Evolutionary conservation across 345 rosid genomes (phyloP).

Genomic region (Bruguiera parviflora): DNA sequence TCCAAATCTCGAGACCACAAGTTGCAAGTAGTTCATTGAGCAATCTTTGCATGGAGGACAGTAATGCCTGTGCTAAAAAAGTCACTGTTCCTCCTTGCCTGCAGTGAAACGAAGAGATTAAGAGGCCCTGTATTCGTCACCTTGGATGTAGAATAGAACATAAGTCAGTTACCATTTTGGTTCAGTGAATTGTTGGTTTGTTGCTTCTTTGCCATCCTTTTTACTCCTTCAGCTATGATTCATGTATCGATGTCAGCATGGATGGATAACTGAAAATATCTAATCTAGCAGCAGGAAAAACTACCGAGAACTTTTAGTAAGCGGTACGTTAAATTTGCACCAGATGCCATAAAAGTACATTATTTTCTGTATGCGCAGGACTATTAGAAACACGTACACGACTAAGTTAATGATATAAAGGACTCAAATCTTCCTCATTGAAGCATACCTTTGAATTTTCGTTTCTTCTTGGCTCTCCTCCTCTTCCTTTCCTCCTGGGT

Average conservation of each 20-base stretch:
- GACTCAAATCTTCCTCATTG: neutral
- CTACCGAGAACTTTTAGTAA: neutral
- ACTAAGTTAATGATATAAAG: neutral
- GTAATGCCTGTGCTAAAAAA: neutral
- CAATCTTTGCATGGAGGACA: neutral
- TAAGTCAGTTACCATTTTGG: slow-evolving; percentile 16
- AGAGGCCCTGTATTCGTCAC: neutral
- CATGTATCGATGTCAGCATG: slow-evolving; percentile 14
- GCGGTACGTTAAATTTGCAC: neutral
- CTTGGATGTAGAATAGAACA: slow-evolving; percentile 5
- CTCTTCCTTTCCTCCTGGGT: slow-evolving; percentile 84
- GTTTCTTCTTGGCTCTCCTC: slow-evolving; percentile 97
- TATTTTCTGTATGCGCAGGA: neutral
- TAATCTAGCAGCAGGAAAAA: neutral
- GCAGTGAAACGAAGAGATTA: slow-evolving; percentile 19
- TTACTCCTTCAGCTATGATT: slow-evolving; percentile 55
- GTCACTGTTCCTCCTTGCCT: slow-evolving; percentile 36
- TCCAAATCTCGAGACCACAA: neutral
- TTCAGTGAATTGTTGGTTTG: slow-evolving; percentile 18
- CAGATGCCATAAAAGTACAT: no score
- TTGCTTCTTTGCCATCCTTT: slow-evolving; percentile 49
- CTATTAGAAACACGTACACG: neutral
- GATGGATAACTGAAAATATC: slow-evolving; percentile 1
- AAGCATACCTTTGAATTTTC: slow-evolving; percentile 68
- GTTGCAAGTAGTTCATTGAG: neutral